These are phyloP conservation scores for Russula earlei DNA, from an alignment of 768 basidiomycete species.

Conservation along the genomic window DNA sequence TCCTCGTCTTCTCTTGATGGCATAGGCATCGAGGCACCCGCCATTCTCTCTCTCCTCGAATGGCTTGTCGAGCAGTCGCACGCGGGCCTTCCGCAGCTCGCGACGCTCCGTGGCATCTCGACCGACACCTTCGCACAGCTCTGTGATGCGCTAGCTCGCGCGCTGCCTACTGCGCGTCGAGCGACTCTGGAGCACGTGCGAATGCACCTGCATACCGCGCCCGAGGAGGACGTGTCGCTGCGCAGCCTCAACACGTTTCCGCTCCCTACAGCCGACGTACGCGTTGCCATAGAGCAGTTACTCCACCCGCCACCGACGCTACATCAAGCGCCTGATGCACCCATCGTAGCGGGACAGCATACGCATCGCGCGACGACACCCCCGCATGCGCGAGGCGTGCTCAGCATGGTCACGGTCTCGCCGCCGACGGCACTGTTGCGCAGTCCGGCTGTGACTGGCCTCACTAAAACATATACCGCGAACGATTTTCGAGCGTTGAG, in stretches of 20 bases:
- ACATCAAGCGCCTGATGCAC: background rate
- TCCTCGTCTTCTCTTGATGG: constrained; percentile 16
- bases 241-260: background rate
- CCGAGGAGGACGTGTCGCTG: constrained; percentile 15
- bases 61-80: constrained; percentile 37
- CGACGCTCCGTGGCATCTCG: constrained; percentile 42
- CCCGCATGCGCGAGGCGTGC: constrained; percentile 36
- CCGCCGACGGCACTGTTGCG: constrained; percentile 62
- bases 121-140: constrained; percentile 38
- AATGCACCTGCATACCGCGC: constrained; percentile 24
- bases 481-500: constrained; percentile 78
- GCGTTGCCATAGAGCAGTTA: background rate
- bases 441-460: constrained; percentile 61
- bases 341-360: constrained; percentile 19
- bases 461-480: constrained; percentile 73
- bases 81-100: constrained; percentile 35
- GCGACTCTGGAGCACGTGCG: constrained; percentile 28
- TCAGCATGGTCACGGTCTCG: constrained; percentile 57
- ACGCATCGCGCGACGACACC: constrained; percentile 27
- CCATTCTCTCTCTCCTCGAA: constrained; percentile 37
- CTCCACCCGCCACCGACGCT: background rate
- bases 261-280: background rate
- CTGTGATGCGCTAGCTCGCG: constrained; percentile 32
- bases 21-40: constrained; percentile 25
- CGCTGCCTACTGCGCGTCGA: constrained; percentile 24